Evolutionary conservation across 2,329 filamentous ascomycete species (phyloP).

Genomic region (Hirsutella minnesotensis): DNA sequence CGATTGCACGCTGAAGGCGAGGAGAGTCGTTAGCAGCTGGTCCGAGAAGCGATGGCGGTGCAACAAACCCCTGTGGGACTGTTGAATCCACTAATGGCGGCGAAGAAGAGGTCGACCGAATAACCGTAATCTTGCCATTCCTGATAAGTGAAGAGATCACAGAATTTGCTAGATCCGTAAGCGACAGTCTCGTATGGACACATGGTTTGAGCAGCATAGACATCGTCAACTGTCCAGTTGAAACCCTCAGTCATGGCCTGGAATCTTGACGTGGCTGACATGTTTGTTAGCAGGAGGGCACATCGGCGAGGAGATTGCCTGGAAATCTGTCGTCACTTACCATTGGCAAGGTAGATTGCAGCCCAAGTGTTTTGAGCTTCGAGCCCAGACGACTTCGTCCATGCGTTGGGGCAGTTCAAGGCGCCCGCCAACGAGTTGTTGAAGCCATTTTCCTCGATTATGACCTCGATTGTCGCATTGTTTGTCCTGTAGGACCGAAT

Average conservation of each 20-base stretch:
- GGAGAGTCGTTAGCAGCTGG: background rate
- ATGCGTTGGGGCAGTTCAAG: constrained; percentile 52
- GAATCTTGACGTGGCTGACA: constrained; percentile 45
- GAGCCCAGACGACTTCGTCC: constrained; percentile 35
- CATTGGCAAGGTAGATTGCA: constrained; percentile 50
- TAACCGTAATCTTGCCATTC: constrained; percentile 68
- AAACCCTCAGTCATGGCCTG: constrained; percentile 40
- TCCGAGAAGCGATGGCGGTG: background rate
- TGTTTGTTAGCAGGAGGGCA: background rate
- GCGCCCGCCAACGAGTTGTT: constrained; percentile 64
- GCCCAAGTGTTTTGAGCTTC: constrained; percentile 49
- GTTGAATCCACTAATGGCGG: constrained; percentile 48
- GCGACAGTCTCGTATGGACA: constrained; percentile 72
- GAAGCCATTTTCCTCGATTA: constrained; percentile 50
- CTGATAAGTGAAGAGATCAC: constrained; percentile 60
- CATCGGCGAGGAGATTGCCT: background rate
- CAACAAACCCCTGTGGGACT: constrained; percentile 46
- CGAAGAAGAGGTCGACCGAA: constrained; percentile 54
- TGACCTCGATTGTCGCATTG: constrained; percentile 60
- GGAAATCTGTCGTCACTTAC: constrained; percentile 14
- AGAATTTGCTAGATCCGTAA: constrained; percentile 64
- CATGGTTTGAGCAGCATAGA: constrained; percentile 57
- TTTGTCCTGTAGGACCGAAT: constrained; percentile 33
- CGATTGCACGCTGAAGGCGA: constrained; percentile 45
- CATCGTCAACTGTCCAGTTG: constrained; percentile 52